Percentiles rank a stretch among this genome's conserved stretches.
Evolutionary conservation across 257 asterid species (phyloP).

Genomic region (Thymus mandschuricus): DNA sequence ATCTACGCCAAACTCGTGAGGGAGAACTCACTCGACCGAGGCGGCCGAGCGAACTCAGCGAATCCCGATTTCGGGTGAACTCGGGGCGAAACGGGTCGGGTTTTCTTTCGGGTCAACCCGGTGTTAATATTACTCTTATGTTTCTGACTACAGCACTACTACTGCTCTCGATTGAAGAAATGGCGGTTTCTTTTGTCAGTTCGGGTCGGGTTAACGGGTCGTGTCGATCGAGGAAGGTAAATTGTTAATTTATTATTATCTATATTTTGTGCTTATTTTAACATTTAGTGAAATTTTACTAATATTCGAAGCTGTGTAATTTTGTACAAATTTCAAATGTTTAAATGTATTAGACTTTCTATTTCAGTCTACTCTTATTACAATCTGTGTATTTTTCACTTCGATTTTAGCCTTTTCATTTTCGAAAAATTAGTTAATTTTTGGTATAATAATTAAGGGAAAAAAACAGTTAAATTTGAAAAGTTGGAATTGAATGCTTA

Average conservation of each 20-base stretch:
- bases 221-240: neutral
- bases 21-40: constrained; percentile 77
- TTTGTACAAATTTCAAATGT: constrained; percentile 22
- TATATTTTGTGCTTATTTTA: constrained; percentile 28
- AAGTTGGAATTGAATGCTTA: neutral
- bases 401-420: no score
- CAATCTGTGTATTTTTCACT: no score
- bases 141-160: neutral
- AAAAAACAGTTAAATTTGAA: neutral
- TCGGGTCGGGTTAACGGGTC: constrained; percentile 28
- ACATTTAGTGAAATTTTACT: neutral
- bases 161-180: neutral
- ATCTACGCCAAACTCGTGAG: constrained; percentile 71
- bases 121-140: constrained; percentile 15
- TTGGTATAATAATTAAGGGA: neutral
- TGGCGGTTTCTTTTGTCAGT: neutral
- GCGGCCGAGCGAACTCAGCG: constrained; percentile 34
- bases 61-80: neutral
- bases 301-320: constrained; percentile 27
- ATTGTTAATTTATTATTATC: constrained; percentile 23
- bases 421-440: neutral
- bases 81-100: constrained; percentile 24
- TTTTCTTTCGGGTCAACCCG: neutral
- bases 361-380: neutral
- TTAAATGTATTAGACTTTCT: neutral